A percentile compares a stretch with the other conserved stretches of the same genome.
Conservation (phyloP, 1,284 basidiomycete species). For the Tilletia horrida region DNA sequence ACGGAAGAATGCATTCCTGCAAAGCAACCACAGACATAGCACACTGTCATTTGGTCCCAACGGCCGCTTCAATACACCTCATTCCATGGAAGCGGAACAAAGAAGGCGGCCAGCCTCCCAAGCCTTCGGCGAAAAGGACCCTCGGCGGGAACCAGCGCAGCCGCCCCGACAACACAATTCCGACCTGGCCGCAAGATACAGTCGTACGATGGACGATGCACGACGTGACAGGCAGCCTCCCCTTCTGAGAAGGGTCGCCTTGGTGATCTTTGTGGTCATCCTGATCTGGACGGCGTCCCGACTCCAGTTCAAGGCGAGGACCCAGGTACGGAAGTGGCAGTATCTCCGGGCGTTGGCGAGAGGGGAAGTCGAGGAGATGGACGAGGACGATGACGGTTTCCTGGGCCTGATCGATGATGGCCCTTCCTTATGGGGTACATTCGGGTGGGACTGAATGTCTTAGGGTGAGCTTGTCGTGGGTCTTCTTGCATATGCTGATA, state of each 20-base stretch:
- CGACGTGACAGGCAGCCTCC: background rate
- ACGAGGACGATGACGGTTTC: no score
- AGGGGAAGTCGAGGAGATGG: background rate
- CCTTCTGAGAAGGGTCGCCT: background rate
- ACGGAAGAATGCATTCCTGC: background rate
- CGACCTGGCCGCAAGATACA: conserved; percentile 7
- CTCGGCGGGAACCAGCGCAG: background rate
- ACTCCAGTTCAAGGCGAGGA: conserved; percentile 4
- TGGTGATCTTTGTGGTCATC: background rate
- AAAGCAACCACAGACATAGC: background rate
- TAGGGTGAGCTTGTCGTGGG: no score
- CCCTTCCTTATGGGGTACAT: no score
- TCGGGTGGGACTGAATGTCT: no score
- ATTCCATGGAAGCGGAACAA: background rate
- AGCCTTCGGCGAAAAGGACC: background rate
- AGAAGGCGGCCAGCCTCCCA: background rate
- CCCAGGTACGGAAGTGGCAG: conserved; percentile 4
- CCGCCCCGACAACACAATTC: conserved; percentile 12
- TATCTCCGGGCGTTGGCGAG: background rate
- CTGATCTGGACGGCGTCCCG: conserved; percentile 3
- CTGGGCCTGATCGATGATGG: no score
- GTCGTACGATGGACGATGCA: conserved; percentile 9
- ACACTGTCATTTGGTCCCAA: background rate
- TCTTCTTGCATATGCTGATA: no score
- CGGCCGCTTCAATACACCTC: background rate